Evolutionary conservation across 1,284 basidiomycete species (phyloP), one percentile per base, ranked within the genome.

Genomic region (Pholiota adiposa): DNA sequence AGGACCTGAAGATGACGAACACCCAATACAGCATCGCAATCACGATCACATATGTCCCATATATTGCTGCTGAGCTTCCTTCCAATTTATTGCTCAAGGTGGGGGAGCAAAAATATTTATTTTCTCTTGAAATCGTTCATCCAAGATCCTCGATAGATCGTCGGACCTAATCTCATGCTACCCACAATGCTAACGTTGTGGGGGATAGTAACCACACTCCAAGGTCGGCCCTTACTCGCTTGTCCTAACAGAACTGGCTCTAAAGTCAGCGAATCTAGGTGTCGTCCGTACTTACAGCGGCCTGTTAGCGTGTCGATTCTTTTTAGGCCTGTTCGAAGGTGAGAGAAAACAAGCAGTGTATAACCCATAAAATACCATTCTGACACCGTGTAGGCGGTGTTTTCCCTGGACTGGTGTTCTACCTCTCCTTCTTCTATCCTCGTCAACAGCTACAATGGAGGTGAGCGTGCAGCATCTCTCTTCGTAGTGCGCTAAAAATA

Each of bases 141-240:
- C 29, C 29, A 5, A 31, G 29, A 4, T 31, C 29, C 29, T 31
- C 5, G 4, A 4, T n/a, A 87, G 81, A 72, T 70, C 49, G 72
- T 88, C 11, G 86, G 87, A 2, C 84, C 87, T 0, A 81, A 85
- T 61, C 62, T 81, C 3, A 73, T 87, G 70, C 73, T 88, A 25
- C 86, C 86, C 0, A 71, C 79, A 1, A 80, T 87, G 75, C 70
- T 86, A 29, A 79, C 78, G 0, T 59, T 83, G 2, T 88, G 87
- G 86, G 86, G 86, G 23, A 63, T 87, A 38, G 77, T 83, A 8
- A 79, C 80, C 1, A 76, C 81, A 2, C 70, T 83, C 33, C 85
- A 87, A 77, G 85, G 84, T 79, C 61, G 51, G 64, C 51, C 19
- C 60, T 50, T 57, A 38, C 9, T n/a, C 36, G 3, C 36, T 38